Evolutionary conservation across 495 filamentous ascomycete species (phyloP).

Genomic region (Neurospora tetrasperma): DNA sequence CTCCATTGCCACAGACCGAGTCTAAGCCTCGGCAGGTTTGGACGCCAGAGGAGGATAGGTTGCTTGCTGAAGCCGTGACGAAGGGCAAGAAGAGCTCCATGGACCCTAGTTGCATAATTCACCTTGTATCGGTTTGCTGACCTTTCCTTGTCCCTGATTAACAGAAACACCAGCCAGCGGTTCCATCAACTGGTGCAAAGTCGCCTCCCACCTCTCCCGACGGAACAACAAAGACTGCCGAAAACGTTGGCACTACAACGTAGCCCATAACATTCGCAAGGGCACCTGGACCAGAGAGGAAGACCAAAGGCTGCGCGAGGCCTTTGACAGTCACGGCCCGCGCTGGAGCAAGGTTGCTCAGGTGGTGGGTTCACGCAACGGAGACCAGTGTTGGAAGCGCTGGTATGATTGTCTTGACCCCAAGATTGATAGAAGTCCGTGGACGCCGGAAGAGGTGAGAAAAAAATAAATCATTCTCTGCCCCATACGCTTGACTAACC

Average conservation of each 20-base stretch:
- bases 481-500: background rate
- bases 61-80: conserved; percentile 15
- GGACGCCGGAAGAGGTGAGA: conserved; percentile 22
- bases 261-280: conserved; percentile 28
- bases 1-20: background rate
- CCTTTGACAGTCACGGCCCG: conserved; percentile 25
- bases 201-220: conserved; percentile 27
- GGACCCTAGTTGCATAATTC: background rate
- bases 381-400: conserved; percentile 27
- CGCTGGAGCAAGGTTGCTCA: conserved; percentile 26
- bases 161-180: conserved; percentile 18
- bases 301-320: conserved; percentile 25
- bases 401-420: conserved; percentile 27
- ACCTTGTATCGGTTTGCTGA: background rate
- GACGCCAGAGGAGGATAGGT: conserved; percentile 19
- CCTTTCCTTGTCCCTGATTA: background rate
- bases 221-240: conserved; percentile 35
- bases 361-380: conserved; percentile 22
- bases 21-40: conserved; percentile 18
- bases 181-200: conserved; percentile 30
- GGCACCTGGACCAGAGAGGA: conserved; percentile 33
- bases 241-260: conserved; percentile 32
- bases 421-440: conserved; percentile 24
- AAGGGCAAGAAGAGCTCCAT: conserved; percentile 8
- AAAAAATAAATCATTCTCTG: background rate